These are phyloP conservation scores for Brassica incana DNA, from an alignment of 345 rosid genomes.

Conservation along the genomic window DNA sequence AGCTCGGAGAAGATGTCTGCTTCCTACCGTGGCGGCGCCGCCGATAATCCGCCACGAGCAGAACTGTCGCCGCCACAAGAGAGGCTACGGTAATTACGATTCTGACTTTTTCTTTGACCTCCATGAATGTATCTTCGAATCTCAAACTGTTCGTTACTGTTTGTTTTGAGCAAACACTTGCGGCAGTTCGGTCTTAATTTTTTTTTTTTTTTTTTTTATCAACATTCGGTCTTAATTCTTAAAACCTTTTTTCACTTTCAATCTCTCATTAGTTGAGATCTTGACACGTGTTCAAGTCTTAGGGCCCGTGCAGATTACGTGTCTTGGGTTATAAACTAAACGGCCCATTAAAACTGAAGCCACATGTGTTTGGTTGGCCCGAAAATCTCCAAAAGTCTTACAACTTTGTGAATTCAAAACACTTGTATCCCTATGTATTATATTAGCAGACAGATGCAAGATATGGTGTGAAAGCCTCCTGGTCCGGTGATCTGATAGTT, in stretches of 20 bases:
- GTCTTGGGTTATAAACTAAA: not conserved
- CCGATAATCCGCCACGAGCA: constrained; percentile 44
- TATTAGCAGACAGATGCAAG: too few relatives aligned
- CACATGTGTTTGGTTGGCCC: constrained; percentile 8
- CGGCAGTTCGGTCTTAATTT: constrained; percentile 3
- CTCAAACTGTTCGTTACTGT: constrained; percentile 8
- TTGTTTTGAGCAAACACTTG: constrained; percentile 19
- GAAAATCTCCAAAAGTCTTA: not conserved
- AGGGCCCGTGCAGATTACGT: constrained; percentile 8
- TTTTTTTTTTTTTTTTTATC: too few relatives aligned
- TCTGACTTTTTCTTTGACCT: constrained; percentile 44
- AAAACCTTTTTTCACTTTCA: not conserved
- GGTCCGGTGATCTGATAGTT: too few relatives aligned
- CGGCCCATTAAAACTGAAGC: constrained; percentile 1
- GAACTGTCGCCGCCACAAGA: constrained; percentile 49
- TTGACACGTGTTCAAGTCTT: constrained; percentile 12
- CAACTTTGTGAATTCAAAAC: not conserved
- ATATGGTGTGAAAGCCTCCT: too few relatives aligned
- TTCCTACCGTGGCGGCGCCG: constrained; percentile 47
- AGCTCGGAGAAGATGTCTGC: constrained; percentile 35
- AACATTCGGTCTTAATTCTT: too few relatives aligned
- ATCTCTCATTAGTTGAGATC: not conserved
- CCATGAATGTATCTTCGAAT: constrained; percentile 36
- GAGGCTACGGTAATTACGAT: constrained; percentile 52
- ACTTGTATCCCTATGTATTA: not conserved